Conservation (phyloP, 495 filamentous ascomycete genomes). For the Letharia columbiana region DNA sequence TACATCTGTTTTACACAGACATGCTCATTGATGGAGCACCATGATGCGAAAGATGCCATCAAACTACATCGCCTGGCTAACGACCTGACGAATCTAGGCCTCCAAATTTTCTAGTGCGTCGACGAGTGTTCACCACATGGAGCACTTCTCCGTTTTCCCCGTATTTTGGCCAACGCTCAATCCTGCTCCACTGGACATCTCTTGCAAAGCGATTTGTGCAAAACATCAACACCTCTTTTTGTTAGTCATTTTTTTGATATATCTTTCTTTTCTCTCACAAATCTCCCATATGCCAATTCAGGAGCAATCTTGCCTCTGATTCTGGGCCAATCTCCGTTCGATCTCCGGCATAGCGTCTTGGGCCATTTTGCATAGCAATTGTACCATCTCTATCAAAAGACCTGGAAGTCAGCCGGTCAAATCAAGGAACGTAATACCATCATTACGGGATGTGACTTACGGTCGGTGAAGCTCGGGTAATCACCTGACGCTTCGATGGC, state of each 20-base stretch:
- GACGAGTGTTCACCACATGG: too few species aligned
- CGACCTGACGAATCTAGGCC: too few species aligned
- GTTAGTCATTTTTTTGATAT: background rate
- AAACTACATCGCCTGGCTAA: too few species aligned
- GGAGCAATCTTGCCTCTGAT: background rate
- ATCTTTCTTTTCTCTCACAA: background rate
- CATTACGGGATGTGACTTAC: background rate
- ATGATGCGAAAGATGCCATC: too few species aligned
- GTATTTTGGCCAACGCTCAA: too few species aligned
- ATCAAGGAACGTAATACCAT: background rate
- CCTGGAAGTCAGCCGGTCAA: constrained; percentile 1
- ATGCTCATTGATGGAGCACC: too few species aligned
- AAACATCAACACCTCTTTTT: background rate
- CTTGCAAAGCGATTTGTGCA: background rate
- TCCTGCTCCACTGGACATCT: too few species aligned
- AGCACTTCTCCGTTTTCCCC: too few species aligned
- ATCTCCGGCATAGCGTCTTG: constrained; percentile 19
- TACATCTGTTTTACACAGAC: too few species aligned
- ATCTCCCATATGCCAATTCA: background rate
- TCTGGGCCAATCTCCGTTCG: constrained; percentile 13
- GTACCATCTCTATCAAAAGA: constrained; percentile 14
- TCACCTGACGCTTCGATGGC: constrained; percentile 10
- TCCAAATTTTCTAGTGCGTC: too few species aligned
- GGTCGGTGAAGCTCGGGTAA: constrained; percentile 10
- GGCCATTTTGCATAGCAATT: constrained; percentile 16